Conservation (phyloP, 768 basidiomycete species). For the Russula ochroleuca region DNA sequence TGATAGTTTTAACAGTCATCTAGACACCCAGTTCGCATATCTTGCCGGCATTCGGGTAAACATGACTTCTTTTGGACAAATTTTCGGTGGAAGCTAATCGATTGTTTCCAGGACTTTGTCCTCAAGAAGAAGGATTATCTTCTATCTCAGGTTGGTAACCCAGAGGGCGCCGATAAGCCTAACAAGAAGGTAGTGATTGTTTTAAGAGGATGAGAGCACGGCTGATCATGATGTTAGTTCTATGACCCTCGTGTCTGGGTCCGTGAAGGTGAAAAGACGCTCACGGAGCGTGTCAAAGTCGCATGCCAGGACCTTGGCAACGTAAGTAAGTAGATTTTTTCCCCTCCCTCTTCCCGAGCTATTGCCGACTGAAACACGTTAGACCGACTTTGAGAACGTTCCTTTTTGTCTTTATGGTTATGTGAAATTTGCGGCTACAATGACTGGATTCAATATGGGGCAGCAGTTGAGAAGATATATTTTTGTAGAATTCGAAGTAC, state of each 20-base stretch:
- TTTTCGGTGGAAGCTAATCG: not conserved
- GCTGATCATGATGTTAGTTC: slow-evolving; percentile 43
- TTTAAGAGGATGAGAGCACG: not conserved
- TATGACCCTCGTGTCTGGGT: slow-evolving; percentile 99
- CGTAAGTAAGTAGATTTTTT: slow-evolving; percentile 17
- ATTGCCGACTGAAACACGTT: not conserved
- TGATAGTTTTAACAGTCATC: slow-evolving; percentile 15
- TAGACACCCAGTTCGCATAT: slow-evolving; percentile 89
- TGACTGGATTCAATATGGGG: not conserved
- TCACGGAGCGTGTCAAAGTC: slow-evolving; percentile 80
- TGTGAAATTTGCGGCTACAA: not conserved
- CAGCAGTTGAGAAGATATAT: not conserved
- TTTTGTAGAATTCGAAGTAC: slow-evolving; percentile 14
- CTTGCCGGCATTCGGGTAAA: slow-evolving; percentile 73
- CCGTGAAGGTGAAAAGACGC: slow-evolving; percentile 95
- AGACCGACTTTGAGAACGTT: slow-evolving; percentile 15
- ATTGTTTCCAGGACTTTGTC: slow-evolving; percentile 67
- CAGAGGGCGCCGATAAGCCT: slow-evolving; percentile 93
- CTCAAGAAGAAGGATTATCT: slow-evolving; percentile 84
- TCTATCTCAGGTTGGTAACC: slow-evolving; percentile 90
- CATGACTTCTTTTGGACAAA: not conserved
- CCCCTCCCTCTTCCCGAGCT: not conserved
- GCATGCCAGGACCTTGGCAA: slow-evolving; percentile 90
- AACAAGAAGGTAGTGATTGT: slow-evolving; percentile 83
- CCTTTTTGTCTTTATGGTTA: not conserved